Evolutionary conservation across 192 early-diverging fungal genomes (phyloP), one percentile per base, ranked within the genome.

Genomic region (Obelidium mucronatum): DNA sequence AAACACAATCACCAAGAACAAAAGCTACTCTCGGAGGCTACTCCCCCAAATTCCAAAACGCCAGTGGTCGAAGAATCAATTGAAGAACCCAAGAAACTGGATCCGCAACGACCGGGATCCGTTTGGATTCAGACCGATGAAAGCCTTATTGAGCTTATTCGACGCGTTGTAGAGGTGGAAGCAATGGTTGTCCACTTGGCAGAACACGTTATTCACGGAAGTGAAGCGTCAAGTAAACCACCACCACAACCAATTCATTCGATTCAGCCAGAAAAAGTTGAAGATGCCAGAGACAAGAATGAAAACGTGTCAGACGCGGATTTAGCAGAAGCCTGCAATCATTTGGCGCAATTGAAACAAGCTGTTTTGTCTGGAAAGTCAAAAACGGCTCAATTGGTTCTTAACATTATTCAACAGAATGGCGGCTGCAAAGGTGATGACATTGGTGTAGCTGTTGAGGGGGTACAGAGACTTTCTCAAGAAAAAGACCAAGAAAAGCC

Each of bases 321-420:
- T 24, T 28, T 58, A 26, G 55, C 22, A 8, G 24, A 24, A 22
- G 55, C 55, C 5, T 58, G 55, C 26, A 8, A 11, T 11, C 55
- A 58, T 22, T 24, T 58, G 11, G 55, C 11, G 26, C 8, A 58
- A 24, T 58, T 58, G 55, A 58, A 26, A 26, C 55, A 58, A 26
- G 55, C 55, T 11, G 55, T 58, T 22, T 6, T 31, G 55, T 8
- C 26, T 31, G 55, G 55, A 24, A 58, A 58, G 1, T 58, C 55
- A 31, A 22, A 58, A 8, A 58, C 55, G 8, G 55, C 55, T 11
- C 24, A 58, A 24, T 28, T 58, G 22, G 26, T 58, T 58, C 55
- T 58, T 58, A 8, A 58, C 8, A 31, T 58, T 58, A 58, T 58
- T 58, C 6, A 58, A 26, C 17, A 58, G 55, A 58, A 58, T 58